Percentiles rank a stretch among this genome's conserved stretches.
Conservation (phyloP, 345 rosid species). For the Gossypium stocksii region DNA sequence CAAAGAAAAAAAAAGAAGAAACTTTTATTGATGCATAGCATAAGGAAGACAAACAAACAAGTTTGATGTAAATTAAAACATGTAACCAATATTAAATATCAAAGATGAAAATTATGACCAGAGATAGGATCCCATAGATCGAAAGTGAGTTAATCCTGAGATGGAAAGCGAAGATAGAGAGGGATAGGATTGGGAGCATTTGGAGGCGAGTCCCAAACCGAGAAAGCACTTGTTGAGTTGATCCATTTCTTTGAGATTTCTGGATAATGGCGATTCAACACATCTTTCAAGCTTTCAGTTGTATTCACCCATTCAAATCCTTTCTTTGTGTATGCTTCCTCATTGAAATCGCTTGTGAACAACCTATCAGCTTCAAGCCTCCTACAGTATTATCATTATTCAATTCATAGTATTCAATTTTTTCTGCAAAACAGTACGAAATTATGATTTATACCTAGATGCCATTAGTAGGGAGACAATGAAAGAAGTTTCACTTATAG, state of each 20-base stretch:
- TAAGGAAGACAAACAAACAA: no score
- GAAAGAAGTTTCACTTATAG: conserved; percentile 64
- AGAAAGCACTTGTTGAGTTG: conserved; percentile 55
- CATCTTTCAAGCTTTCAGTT: conserved; percentile 47
- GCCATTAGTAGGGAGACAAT: conserved; percentile 50
- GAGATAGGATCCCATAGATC: no score
- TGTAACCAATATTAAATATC: no score
- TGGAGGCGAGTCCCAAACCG: conserved; percentile 54
- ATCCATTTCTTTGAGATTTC: conserved; percentile 45
- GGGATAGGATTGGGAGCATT: conserved; percentile 31
- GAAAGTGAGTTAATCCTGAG: background rate
- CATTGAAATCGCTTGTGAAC: conserved; percentile 49
- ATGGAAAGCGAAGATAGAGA: conserved; percentile 43
- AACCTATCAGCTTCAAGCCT: conserved; percentile 59
- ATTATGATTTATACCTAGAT: conserved; percentile 30
- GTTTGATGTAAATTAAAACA: no score
- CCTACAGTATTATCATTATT: conserved; percentile 24
- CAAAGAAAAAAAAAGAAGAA: no score
- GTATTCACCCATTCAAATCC: conserved; percentile 58
- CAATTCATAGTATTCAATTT: background rate
- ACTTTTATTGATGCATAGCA: no score
- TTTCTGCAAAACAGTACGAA: no score
- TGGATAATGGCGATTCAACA: conserved; percentile 51
- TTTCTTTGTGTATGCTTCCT: conserved; percentile 44
- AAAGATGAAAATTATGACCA: no score